Conservation (phyloP, 2,329 filamentous ascomycete genomes). For the Diaporthe sp. region DNA sequence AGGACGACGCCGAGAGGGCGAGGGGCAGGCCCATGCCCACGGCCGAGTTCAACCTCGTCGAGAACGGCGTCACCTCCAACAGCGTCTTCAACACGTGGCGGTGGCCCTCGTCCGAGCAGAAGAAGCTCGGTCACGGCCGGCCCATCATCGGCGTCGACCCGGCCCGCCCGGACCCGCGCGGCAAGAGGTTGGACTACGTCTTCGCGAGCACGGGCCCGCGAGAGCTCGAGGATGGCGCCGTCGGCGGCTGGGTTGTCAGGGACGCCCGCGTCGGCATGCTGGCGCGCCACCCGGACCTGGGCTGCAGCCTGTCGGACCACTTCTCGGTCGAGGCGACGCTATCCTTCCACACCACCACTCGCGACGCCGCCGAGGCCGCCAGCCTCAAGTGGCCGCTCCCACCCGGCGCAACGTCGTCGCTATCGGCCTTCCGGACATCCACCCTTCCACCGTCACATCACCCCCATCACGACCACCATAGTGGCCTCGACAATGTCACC, state of each 20-base stretch:
- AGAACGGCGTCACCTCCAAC: slow-evolving; percentile 91
- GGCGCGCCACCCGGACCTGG: slow-evolving; percentile 82
- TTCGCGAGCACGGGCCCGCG: slow-evolving; percentile 74
- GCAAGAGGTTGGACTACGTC: slow-evolving; percentile 95
- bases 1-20: slow-evolving; percentile 75
- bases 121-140: slow-evolving; percentile 74
- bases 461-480: slow-evolving; percentile 21
- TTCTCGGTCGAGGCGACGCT: slow-evolving; percentile 91
- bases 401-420: slow-evolving; percentile 39
- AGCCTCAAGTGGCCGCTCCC: slow-evolving; percentile 44
- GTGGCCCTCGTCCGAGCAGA: slow-evolving; percentile 81
- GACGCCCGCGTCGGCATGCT: slow-evolving; percentile 83
- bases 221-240: slow-evolving; percentile 43
- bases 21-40: slow-evolving; percentile 78
- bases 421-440: slow-evolving; percentile 32
- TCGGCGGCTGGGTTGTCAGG: slow-evolving; percentile 76
- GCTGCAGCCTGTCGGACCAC: slow-evolving; percentile 93
- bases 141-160: slow-evolving; percentile 73
- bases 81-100: slow-evolving; percentile 92
- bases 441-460: slow-evolving; percentile 44
- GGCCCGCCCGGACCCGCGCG: slow-evolving; percentile 76
- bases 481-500: slow-evolving; percentile 32
- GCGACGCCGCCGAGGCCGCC: slow-evolving; percentile 18
- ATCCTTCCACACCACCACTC: slow-evolving; percentile 54
- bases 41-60: slow-evolving; percentile 80